Evolutionary conservation across 164 flowering plant species (phyloP).

Genomic region (Liriodendron chinense): DNA sequence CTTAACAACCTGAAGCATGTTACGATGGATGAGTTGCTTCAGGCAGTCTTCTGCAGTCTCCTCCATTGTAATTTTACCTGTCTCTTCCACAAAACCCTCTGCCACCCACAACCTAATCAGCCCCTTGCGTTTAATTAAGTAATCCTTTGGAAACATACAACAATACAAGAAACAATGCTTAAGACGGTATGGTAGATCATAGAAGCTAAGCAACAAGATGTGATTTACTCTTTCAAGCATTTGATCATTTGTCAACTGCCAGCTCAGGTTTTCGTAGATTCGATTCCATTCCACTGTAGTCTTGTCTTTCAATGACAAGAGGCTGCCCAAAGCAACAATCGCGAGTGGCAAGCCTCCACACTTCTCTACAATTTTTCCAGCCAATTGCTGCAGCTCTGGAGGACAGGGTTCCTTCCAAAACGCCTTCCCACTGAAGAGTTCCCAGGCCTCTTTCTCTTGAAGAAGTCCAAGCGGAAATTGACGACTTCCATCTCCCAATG

Average conservation of each 20-base stretch:
- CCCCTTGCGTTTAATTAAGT: conserved; percentile 4
- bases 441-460: not conserved
- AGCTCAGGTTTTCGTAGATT: not conserved
- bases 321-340: conserved; percentile 14
- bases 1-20: conserved; percentile 10
- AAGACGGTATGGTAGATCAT: conserved; percentile 12
- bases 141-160: conserved; percentile 19
- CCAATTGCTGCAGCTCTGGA: not conserved
- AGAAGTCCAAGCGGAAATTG: not conserved
- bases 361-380: conserved; percentile 8
- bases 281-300: conserved; percentile 13
- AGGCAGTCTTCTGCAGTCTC: conserved; percentile 6
- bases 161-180: conserved; percentile 25
- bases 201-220: conserved; percentile 10
- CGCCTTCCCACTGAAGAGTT: conserved; percentile 4
- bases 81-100: conserved; percentile 20
- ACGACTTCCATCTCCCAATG: conserved; percentile 18
- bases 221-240: not conserved
- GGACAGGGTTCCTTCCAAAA: conserved; percentile 2
- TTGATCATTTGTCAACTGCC: conserved; percentile 12
- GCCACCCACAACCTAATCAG: conserved; percentile 26
- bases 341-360: conserved; percentile 29
- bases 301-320: conserved; percentile 4
- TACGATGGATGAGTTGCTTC: conserved; percentile 6
- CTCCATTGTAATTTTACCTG: not conserved